These are phyloP conservation scores for Ormosia emarginata DNA, from an alignment of 306 rosid species.

Conservation along the genomic window DNA sequence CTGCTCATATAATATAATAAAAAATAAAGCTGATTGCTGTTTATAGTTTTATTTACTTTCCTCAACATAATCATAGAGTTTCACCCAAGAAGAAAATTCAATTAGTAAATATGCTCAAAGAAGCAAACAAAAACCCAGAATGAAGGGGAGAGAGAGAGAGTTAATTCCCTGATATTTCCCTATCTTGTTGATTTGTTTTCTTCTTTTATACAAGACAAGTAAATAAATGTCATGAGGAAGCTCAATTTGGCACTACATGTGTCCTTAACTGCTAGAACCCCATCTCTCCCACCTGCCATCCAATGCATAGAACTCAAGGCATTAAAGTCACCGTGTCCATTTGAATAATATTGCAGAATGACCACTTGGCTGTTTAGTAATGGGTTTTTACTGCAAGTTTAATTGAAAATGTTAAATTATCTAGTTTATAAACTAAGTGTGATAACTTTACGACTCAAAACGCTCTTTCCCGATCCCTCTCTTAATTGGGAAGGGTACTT, in stretches of 20 bases:
- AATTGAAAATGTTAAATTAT: not conserved
- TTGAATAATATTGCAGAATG: not conserved
- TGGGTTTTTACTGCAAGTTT: not conserved
- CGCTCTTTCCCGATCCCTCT: not conserved
- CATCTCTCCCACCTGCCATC: not conserved
- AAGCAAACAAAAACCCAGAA: constrained; percentile 33
- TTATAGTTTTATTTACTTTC: not conserved
- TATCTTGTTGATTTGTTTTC: constrained; percentile 41
- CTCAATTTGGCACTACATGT: constrained; percentile 35
- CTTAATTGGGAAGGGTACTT: constrained; percentile 33
- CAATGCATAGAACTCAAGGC: constrained; percentile 3
- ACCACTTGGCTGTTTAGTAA: not conserved
- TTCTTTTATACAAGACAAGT: constrained; percentile 40
- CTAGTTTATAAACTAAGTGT: not conserved
- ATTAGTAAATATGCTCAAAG: constrained; percentile 24
- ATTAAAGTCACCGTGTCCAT: not conserved
- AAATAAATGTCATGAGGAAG: constrained; percentile 20
- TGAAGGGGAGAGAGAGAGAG: constrained; percentile 24
- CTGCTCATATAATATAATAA: not conserved
- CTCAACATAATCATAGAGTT: constrained; percentile 9
- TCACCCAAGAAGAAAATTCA: constrained; percentile 11
- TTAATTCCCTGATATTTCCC: constrained; percentile 37
- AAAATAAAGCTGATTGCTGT: constrained; percentile 10
- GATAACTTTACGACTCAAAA: not conserved
- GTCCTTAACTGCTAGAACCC: constrained; percentile 9